Percentiles rank a stretch among this genome's conserved stretches.
phyloP scores from a whole-genome alignment of 2,329 filamentous ascomycete species.

The Gliomastix tumulicola region DNA sequence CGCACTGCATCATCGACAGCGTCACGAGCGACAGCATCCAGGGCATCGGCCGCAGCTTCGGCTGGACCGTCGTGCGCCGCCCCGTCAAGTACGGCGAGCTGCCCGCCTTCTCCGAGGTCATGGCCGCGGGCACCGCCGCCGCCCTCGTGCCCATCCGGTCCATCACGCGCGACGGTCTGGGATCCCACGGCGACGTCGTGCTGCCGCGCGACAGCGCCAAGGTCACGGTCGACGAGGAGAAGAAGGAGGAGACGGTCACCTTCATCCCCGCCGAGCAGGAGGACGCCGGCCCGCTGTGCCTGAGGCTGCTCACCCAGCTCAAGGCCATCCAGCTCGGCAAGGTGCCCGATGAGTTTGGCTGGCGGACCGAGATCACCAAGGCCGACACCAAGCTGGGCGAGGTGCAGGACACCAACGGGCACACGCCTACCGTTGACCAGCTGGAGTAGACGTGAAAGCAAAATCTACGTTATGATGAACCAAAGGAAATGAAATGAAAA shows the following conservation, averaged over 20 bases:
- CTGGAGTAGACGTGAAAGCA: conserved; percentile 19
- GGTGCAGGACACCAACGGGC: conserved; percentile 9
- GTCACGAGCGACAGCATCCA: conserved; percentile 77
- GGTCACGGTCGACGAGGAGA: conserved; percentile 28
- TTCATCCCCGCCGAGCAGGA: conserved; percentile 50
- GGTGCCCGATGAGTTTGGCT: conserved; percentile 68
- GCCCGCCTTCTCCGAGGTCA: conserved; percentile 58
- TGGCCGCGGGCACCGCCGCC: conserved; percentile 88
- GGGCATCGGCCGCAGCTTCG: conserved; percentile 68
- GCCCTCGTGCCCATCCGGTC: conserved; percentile 87
- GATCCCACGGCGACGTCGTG: neutral
- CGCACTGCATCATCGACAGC: conserved; percentile 77
- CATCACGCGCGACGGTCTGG: conserved; percentile 57
- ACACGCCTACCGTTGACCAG: conserved; percentile 20
- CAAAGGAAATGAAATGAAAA: neutral
- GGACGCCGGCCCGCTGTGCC: conserved; percentile 66
- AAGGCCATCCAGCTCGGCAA: conserved; percentile 84
- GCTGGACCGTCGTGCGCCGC: conserved; percentile 77
- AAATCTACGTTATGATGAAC: too few species aligned
- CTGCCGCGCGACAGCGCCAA: conserved; percentile 23
- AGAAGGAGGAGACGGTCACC: conserved; percentile 38
- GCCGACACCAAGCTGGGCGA: conserved; percentile 33
- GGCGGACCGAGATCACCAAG: conserved; percentile 47
- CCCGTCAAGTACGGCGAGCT: conserved; percentile 58
- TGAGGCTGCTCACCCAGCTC: conserved; percentile 66